Percentiles rank a stretch among this genome's conserved stretches.
Conservation (phyloP, 768 basidiomycete species). For the Cyathus striatus region DNA sequence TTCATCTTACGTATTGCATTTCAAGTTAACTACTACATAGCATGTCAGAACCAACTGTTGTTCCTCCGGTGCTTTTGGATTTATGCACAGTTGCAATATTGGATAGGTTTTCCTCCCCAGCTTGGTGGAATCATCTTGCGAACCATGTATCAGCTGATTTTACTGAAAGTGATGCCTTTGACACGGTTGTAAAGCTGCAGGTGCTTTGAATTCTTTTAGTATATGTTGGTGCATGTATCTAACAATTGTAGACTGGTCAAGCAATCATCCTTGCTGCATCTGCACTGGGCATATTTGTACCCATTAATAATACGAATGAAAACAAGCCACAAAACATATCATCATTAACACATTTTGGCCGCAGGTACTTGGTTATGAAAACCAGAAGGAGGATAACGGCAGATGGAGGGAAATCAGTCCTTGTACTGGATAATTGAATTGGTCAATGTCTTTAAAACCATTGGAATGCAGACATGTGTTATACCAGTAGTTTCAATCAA, state of each 20-base stretch:
- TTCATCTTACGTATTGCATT: background rate
- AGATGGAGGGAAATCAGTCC: slow-evolving; percentile 62
- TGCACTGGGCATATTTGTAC: slow-evolving; percentile 41
- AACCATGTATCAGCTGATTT: slow-evolving; percentile 67
- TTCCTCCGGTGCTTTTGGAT: slow-evolving; percentile 63
- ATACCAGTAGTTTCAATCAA: too few relatives aligned
- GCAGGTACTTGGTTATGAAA: slow-evolving; percentile 55
- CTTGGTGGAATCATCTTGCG: slow-evolving; percentile 69
- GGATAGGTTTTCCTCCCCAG: slow-evolving; percentile 71
- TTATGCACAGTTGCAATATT: slow-evolving; percentile 62
- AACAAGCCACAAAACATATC: background rate
- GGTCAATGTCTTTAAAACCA: background rate
- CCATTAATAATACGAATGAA: background rate
- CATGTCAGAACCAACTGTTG: slow-evolving; percentile 60
- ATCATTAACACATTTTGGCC: slow-evolving; percentile 44
- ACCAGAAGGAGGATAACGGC: slow-evolving; percentile 55
- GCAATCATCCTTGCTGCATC: slow-evolving; percentile 67
- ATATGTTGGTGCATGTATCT: background rate
- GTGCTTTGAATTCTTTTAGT: slow-evolving; percentile 23
- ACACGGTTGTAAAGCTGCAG: slow-evolving; percentile 60
- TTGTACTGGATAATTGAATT: slow-evolving; percentile 20
- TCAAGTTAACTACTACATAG: slow-evolving; percentile 1
- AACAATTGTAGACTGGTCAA: slow-evolving; percentile 53
- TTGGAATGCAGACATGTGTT: too few relatives aligned
- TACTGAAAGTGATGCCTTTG: slow-evolving; percentile 53